Evolutionary conservation across 768 basidiomycete species (phyloP).

Genomic region (Boletus rubropictus): DNA sequence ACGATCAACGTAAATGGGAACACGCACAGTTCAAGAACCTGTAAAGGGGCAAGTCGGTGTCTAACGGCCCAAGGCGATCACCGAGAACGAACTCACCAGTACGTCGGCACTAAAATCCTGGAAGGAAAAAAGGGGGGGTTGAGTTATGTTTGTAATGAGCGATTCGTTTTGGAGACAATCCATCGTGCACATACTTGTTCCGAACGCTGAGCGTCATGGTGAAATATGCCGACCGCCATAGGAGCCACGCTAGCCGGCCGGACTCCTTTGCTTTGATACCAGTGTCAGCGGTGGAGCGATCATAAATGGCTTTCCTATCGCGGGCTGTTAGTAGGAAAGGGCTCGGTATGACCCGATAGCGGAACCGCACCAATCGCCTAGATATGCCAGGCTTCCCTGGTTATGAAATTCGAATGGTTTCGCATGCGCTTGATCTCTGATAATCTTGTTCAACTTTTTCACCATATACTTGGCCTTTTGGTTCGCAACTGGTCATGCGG

Average conservation of each 20-base stretch:
- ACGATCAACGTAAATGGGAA: conserved; percentile 1
- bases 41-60: background rate
- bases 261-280: conserved; percentile 54
- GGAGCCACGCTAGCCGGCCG: conserved; percentile 67
- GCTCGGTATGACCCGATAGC: background rate
- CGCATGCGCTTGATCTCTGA: conserved; percentile 40
- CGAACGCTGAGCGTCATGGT: conserved; percentile 66
- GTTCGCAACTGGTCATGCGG: conserved; percentile 50
- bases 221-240: conserved; percentile 80
- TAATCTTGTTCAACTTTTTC: conserved; percentile 60
- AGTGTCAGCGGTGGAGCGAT: conserved; percentile 47
- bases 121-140: background rate
- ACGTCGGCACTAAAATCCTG: conserved; percentile 62
- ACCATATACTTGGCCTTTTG: conserved; percentile 69
- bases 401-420: conserved; percentile 67
- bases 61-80: background rate
- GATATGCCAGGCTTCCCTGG: conserved; percentile 71
- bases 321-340: conserved; percentile 2
- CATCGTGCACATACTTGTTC: conserved; percentile 50
- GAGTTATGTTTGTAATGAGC: conserved; percentile 4
- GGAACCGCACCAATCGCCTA: conserved; percentile 60
- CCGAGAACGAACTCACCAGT: conserved; percentile 44
- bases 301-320: conserved; percentile 71
- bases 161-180: conserved; percentile 5
- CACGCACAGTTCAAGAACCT: conserved; percentile 67